These are phyloP conservation scores for Puccinia coronata DNA, from an alignment of 1,284 basidiomycete genomes.

Conservation along the genomic window DNA sequence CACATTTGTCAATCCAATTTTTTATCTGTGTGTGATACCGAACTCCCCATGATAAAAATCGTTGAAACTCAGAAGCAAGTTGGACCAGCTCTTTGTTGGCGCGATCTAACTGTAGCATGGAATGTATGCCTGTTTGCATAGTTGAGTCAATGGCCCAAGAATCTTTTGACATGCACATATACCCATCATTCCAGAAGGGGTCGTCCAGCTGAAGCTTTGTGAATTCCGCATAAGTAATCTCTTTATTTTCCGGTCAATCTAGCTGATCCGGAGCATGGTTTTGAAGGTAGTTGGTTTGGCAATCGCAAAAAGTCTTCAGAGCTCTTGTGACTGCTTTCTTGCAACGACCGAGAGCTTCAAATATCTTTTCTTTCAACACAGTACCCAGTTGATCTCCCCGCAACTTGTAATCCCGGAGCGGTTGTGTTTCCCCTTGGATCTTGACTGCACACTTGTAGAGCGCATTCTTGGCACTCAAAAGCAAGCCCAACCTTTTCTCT, in stretches of 20 bases:
- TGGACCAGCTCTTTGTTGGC: not conserved
- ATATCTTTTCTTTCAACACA: too few relatives aligned
- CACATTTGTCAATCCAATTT: not conserved
- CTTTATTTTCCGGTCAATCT: not conserved
- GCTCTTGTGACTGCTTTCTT: not conserved
- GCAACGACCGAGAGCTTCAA: not conserved
- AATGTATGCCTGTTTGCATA: not conserved
- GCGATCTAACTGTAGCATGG: not conserved
- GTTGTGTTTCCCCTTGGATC: slow-evolving; percentile 4
- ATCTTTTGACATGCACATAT: not conserved
- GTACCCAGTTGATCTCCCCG: not conserved
- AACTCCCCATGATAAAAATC: not conserved
- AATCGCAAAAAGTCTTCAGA: not conserved
- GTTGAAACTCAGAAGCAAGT: not conserved
- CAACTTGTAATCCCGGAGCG: too few relatives aligned
- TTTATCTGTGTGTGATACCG: not conserved
- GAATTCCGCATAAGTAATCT: not conserved
- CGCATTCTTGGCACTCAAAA: too few relatives aligned
- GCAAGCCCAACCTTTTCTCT: not conserved
- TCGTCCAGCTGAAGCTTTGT: not conserved
- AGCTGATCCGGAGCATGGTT: not conserved
- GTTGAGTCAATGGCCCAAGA: slow-evolving; percentile 17
- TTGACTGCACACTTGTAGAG: not conserved
- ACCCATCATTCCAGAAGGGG: slow-evolving; percentile 3
- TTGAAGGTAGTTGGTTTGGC: not conserved